phyloP scores from a whole-genome alignment of 176 grass and related monocot species.

The Tuctoria greenei region DNA sequence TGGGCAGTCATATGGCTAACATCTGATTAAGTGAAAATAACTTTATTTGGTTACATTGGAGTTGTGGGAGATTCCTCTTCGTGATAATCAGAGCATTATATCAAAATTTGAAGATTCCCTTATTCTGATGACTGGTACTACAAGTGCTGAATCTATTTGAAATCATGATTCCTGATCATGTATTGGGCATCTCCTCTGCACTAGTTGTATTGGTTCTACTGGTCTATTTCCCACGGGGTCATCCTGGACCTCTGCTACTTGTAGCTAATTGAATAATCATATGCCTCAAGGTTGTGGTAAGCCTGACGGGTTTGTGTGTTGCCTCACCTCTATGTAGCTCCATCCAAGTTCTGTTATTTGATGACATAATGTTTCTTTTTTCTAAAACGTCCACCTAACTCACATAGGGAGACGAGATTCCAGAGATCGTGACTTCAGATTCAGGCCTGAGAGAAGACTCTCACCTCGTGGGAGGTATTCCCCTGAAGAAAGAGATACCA shows the following conservation, averaged over 20 bases:
- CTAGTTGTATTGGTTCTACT: slow-evolving; percentile 57
- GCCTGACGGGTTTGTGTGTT: slow-evolving; percentile 56
- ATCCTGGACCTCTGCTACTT: slow-evolving; percentile 56
- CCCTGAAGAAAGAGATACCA: slow-evolving; percentile 52
- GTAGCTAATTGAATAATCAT: slow-evolving; percentile 59
- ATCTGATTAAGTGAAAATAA: slow-evolving; percentile 38
- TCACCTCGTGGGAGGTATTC: slow-evolving; percentile 67
- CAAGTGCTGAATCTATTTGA: slow-evolving; percentile 38
- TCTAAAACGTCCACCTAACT: slow-evolving; percentile 6
- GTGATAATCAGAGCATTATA: slow-evolving; percentile 18
- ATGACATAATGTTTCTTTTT: slow-evolving; percentile 19
- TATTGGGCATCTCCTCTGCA: slow-evolving; percentile 44
- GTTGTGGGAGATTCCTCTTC: slow-evolving; percentile 30
- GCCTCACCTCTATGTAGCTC: slow-evolving; percentile 32
- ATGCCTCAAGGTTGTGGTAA: slow-evolving; percentile 70
- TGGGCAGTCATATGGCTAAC: slow-evolving; percentile 40
- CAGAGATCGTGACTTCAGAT: slow-evolving; percentile 65
- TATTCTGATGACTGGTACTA: slow-evolving; percentile 48
- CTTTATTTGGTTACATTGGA: slow-evolving; percentile 38
- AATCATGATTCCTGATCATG: slow-evolving; percentile 45
- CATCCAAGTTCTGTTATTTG: slow-evolving; percentile 10
- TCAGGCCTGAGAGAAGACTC: slow-evolving; percentile 68
- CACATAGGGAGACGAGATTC: slow-evolving; percentile 58
- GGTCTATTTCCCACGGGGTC: slow-evolving; percentile 45
- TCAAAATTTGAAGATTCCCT: slow-evolving; percentile 34